These are phyloP conservation scores for Rhizopogon vinicolor DNA, from an alignment of 768 basidiomycete genomes.

Conservation along the genomic window DNA sequence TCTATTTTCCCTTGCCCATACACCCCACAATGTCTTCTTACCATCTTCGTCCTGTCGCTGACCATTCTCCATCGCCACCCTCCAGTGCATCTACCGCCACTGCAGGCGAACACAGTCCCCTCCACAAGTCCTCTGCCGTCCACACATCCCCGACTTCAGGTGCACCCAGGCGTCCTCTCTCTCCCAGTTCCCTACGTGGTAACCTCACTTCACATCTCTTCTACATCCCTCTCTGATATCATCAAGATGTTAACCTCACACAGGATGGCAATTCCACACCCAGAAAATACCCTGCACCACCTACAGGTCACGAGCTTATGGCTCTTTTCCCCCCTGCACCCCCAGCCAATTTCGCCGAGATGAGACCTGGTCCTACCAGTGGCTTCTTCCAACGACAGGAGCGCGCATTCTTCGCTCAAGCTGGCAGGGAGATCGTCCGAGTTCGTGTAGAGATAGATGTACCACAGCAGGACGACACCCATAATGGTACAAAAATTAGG, in stretches of 20 bases:
- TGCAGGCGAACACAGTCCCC: slow-evolving; percentile 38
- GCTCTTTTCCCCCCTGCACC: slow-evolving; percentile 74
- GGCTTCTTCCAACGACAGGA: slow-evolving; percentile 74
- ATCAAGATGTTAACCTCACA: slow-evolving; percentile 60
- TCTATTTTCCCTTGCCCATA: slow-evolving; percentile 5
- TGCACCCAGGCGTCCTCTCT: slow-evolving; percentile 50
- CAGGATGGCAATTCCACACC: slow-evolving; percentile 44
- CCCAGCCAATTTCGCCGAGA: slow-evolving; percentile 50
- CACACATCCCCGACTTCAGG: slow-evolving; percentile 28
- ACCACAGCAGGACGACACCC: slow-evolving; percentile 25
- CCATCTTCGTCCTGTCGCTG: slow-evolving; percentile 54
- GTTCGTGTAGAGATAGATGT: slow-evolving; percentile 70
- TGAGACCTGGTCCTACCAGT: slow-evolving; percentile 62
- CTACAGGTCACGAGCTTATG: slow-evolving; percentile 82
- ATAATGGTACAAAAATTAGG: slow-evolving; percentile 16
- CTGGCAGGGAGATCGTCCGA: slow-evolving; percentile 73
- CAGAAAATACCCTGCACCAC: slow-evolving; percentile 68
- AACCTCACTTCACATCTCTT: slow-evolving; percentile 5
- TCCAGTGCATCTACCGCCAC: slow-evolving; percentile 47
- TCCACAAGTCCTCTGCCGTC: slow-evolving; percentile 17
- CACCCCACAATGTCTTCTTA: slow-evolving; percentile 30
- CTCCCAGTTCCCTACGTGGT: slow-evolving; percentile 64
- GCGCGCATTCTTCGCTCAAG: slow-evolving; percentile 76
- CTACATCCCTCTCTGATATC: slow-evolving; percentile 9
- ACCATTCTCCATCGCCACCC: slow-evolving; percentile 46